A percentile compares a stretch with the other conserved stretches of the same genome.
These are phyloP conservation scores for Wickerhamiella infanticola DNA, from an alignment of 1,139 yeast species.

Conservation along the genomic window DNA sequence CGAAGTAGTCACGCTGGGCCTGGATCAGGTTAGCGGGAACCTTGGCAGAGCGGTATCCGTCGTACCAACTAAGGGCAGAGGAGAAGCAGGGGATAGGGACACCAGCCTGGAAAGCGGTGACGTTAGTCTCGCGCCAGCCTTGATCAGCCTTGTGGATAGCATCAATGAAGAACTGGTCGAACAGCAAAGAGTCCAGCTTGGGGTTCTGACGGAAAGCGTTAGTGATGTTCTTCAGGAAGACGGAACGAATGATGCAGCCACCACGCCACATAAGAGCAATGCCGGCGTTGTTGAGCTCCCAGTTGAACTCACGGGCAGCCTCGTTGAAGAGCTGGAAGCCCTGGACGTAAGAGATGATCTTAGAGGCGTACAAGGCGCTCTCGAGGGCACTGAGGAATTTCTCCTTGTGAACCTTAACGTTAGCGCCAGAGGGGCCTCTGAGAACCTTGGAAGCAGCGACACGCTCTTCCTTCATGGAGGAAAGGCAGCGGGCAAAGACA, in stretches of 20 bases:
- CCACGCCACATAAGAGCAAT: slow-evolving; percentile 99
- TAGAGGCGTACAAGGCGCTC: slow-evolving; percentile 97
- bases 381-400: slow-evolving; percentile 85
- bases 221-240: slow-evolving; percentile 93
- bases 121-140: slow-evolving; percentile 88
- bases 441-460: slow-evolving; percentile 63
- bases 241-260: slow-evolving; percentile 98
- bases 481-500: slow-evolving; percentile 89
- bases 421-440: slow-evolving; percentile 51
- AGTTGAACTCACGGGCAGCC: slow-evolving; percentile 92
- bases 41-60: slow-evolving; percentile 92
- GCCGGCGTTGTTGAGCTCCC: slow-evolving; percentile 96
- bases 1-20: slow-evolving; percentile 99
- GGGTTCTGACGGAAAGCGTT: slow-evolving; percentile 90
- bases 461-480: slow-evolving; percentile 87
- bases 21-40: slow-evolving; percentile 96
- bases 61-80: slow-evolving; percentile 95
- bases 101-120: slow-evolving; percentile 67
- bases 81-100: slow-evolving; percentile 96
- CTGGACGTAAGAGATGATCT: slow-evolving; percentile 96
- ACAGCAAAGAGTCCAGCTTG: slow-evolving; percentile 84
- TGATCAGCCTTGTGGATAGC: slow-evolving; percentile 89
- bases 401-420: slow-evolving; percentile 55
- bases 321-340: slow-evolving; percentile 99
- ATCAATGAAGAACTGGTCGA: slow-evolving; percentile 84